These are phyloP conservation scores for Bipolaris victoriae DNA, from an alignment of 2,329 filamentous ascomycete genomes.

Conservation along the genomic window DNA sequence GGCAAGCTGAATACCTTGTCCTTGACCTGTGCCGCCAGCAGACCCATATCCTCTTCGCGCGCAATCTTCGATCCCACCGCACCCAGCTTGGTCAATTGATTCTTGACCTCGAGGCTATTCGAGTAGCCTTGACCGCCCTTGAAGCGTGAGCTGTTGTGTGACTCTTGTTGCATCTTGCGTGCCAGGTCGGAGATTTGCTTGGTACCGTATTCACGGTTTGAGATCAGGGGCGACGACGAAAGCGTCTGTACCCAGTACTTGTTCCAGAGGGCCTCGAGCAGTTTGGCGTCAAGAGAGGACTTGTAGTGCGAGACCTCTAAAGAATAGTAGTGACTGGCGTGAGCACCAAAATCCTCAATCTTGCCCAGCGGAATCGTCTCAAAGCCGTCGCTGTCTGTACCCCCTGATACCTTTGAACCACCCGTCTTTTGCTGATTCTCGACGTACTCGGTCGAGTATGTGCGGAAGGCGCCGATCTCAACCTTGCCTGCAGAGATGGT, in stretches of 20 bases:
- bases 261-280: conserved; percentile 93
- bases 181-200: conserved; percentile 91
- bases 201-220: conserved; percentile 90
- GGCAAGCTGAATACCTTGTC: conserved; percentile 61
- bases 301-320: conserved; percentile 95
- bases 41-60: conserved; percentile 66
- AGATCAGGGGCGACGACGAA: conserved; percentile 86
- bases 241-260: conserved; percentile 99
- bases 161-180: conserved; percentile 76
- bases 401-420: conserved; percentile 38
- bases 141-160: conserved; percentile 47
- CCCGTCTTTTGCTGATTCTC: conserved; percentile 52
- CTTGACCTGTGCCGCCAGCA: conserved; percentile 69
- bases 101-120: conserved; percentile 20
- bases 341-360: conserved; percentile 93
- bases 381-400: conserved; percentile 63
- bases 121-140: conserved; percentile 25
- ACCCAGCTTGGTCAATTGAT: conserved; percentile 65
- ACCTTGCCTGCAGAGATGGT: conserved; percentile 95
- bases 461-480: conserved; percentile 95
- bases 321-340: conserved; percentile 87
- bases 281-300: conserved; percentile 82
- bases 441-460: conserved; percentile 75
- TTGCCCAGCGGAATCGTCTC: conserved; percentile 89
- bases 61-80: conserved; percentile 67